phyloP scores from a whole-genome alignment of 2,329 filamentous ascomycete species.

The Cladosporium sp. region DNA sequence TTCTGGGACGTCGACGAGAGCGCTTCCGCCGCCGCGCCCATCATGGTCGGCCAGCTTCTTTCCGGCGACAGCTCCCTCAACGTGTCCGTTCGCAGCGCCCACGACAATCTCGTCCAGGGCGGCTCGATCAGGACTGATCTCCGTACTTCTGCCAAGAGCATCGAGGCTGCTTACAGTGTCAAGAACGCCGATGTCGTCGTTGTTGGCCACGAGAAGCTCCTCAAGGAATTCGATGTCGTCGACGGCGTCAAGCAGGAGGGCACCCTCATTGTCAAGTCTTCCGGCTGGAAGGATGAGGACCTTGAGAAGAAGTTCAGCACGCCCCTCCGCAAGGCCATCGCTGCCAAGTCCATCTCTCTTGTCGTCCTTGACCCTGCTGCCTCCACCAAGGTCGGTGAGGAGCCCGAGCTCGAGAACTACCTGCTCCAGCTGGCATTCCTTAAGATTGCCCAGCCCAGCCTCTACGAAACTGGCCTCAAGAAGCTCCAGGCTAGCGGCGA shows the following conservation, averaged over 20 bases:
- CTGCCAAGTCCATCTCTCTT: conserved; percentile 63
- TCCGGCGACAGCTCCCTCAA: conserved; percentile 56
- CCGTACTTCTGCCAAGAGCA: conserved; percentile 70
- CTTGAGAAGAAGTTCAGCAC: conserved; percentile 77
- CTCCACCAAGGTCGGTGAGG: conserved; percentile 61
- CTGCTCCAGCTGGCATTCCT: conserved; percentile 79
- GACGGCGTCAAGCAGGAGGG: conserved; percentile 64
- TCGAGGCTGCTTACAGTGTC: conserved; percentile 79
- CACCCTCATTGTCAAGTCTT: conserved; percentile 67
- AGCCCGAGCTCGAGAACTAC: conserved; percentile 55
- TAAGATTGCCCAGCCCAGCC: conserved; percentile 63
- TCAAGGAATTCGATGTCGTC: conserved; percentile 70
- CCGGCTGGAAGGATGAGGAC: conserved; percentile 79
- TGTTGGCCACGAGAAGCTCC: conserved; percentile 70
- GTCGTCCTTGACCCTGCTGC: conserved; percentile 68
- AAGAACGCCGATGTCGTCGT: conserved; percentile 72
- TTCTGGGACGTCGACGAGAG: conserved; percentile 91
- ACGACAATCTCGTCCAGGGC: conserved; percentile 63
- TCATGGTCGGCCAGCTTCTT: conserved; percentile 53
- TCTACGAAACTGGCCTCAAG: conserved; percentile 55
- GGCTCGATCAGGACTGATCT: conserved; percentile 80
- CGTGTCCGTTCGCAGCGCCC: conserved; percentile 51
- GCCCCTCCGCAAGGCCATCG: conserved; percentile 63
- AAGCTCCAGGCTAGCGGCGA: conserved; percentile 62
- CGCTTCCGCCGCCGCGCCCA: conserved; percentile 56